phyloP scores from a whole-genome alignment of 176 grass and related monocot species.

The Triticum dicoccoides region DNA sequence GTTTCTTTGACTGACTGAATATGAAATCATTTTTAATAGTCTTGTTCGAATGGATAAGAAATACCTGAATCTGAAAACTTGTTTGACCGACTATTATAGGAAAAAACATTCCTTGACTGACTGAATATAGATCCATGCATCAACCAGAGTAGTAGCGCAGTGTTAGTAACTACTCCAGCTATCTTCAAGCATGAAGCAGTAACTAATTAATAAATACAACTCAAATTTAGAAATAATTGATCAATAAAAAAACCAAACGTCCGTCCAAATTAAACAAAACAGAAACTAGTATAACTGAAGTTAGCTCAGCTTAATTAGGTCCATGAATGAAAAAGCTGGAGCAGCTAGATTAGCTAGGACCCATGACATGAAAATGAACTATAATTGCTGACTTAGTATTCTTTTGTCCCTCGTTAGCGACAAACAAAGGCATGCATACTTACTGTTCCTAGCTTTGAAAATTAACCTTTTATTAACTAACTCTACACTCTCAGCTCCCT shows the following conservation, averaged over 20 bases:
- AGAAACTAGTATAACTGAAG: background rate
- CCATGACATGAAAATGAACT: background rate
- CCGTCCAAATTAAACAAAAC: background rate
- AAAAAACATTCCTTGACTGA: background rate
- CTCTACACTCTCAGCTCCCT: too few species aligned
- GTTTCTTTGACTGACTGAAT: too few species aligned
- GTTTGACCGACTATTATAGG: too few species aligned
- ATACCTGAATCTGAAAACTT: background rate
- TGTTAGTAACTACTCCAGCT: background rate
- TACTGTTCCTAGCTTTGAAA: background rate
- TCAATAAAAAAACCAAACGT: background rate
- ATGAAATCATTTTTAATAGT: background rate
- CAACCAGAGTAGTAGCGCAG: background rate
- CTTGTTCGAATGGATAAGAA: background rate
- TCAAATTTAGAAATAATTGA: too few species aligned
- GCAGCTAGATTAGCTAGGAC: background rate
- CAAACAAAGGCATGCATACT: background rate
- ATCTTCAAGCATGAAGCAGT: background rate
- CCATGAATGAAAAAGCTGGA: background rate
- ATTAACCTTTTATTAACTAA: too few species aligned
- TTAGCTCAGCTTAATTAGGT: background rate
- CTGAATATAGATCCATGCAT: background rate
- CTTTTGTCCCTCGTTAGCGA: background rate
- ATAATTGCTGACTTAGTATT: slow-evolving; percentile 2
- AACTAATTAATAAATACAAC: background rate